Conservation (phyloP, 352 stramenopile species). For the Phytopythium delawarense region DNA sequence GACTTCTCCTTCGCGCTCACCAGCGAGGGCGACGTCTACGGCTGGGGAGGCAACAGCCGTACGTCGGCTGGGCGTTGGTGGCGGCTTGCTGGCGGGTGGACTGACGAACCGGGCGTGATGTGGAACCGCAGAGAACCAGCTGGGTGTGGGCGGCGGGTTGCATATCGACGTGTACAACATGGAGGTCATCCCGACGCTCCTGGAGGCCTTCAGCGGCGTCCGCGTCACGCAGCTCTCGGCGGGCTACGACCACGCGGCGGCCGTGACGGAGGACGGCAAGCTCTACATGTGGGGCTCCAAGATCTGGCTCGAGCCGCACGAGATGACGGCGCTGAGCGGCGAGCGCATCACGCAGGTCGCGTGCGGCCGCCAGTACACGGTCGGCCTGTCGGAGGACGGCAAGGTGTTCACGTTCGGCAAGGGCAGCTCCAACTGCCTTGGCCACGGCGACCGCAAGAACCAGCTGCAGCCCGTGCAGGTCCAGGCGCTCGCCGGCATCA, state of each 20-base stretch:
- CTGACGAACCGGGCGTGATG: not conserved
- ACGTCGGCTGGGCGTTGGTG: constrained; percentile 13
- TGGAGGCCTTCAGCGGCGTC: constrained; percentile 67
- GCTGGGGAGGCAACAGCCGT: constrained; percentile 92
- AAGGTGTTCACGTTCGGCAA: constrained; percentile 89
- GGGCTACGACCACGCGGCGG: constrained; percentile 90
- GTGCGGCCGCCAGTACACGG: constrained; percentile 83
- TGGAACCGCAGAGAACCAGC: constrained; percentile 67
- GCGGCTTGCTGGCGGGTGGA: not conserved
- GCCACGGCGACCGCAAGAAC: constrained; percentile 87
- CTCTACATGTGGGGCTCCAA: constrained; percentile 88
- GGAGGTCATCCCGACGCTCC: constrained; percentile 87
- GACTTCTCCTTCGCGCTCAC: constrained; percentile 89
- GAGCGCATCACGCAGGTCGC: constrained; percentile 77
- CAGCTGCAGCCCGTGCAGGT: constrained; percentile 86
- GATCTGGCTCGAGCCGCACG: constrained; percentile 90
- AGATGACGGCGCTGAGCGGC: constrained; percentile 76
- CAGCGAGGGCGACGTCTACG: constrained; percentile 81
- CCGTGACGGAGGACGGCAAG: constrained; percentile 69
- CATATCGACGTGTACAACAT: constrained; percentile 94
- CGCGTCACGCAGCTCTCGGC: constrained; percentile 87
- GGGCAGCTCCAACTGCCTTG: constrained; percentile 82
- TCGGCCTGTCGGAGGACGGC: constrained; percentile 65
- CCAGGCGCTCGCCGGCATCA: constrained; percentile 44
- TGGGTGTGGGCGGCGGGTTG: constrained; percentile 86